A percentile compares a stretch with the other conserved stretches of the same genome.
phyloP scores from a whole-genome alignment of 305 asterid genomes.

The Fraxinus sp. region DNA sequence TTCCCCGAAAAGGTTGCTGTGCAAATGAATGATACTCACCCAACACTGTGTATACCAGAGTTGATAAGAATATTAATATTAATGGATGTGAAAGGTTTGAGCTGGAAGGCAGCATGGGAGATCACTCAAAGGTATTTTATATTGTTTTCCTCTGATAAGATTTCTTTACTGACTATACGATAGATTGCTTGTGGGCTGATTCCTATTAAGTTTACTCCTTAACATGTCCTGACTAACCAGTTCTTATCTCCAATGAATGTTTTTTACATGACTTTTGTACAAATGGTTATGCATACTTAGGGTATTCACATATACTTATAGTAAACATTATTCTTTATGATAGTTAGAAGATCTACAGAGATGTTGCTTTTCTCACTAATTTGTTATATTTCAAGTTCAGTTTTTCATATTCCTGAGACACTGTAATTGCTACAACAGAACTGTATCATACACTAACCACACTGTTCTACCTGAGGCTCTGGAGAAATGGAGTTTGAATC shows the following conservation, averaged over 20 bases:
- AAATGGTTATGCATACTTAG: not conserved
- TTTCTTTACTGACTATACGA: not conserved
- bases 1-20: slow-evolving; percentile 64
- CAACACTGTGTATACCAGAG: slow-evolving; percentile 65
- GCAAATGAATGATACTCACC: slow-evolving; percentile 68
- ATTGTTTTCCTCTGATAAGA: not conserved
- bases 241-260: not conserved
- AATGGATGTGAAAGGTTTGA: slow-evolving; percentile 56
- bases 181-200: not conserved
- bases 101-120: slow-evolving; percentile 61
- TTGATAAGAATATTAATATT: slow-evolving; percentile 38
- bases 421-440: slow-evolving; percentile 32
- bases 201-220: not conserved
- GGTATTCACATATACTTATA: not conserved
- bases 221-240: not conserved
- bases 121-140: slow-evolving; percentile 47
- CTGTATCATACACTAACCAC: slow-evolving; percentile 66
- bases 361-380: not conserved
- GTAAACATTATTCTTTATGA: not conserved
- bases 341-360: not conserved
- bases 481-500: slow-evolving; percentile 61
- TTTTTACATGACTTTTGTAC: not conserved
- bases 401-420: slow-evolving; percentile 15
- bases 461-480: slow-evolving; percentile 73
- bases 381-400: slow-evolving; percentile 1